These are phyloP conservation scores for Colletotrichum coccodes DNA, from an alignment of 2,329 filamentous ascomycete species.

Conservation along the genomic window DNA sequence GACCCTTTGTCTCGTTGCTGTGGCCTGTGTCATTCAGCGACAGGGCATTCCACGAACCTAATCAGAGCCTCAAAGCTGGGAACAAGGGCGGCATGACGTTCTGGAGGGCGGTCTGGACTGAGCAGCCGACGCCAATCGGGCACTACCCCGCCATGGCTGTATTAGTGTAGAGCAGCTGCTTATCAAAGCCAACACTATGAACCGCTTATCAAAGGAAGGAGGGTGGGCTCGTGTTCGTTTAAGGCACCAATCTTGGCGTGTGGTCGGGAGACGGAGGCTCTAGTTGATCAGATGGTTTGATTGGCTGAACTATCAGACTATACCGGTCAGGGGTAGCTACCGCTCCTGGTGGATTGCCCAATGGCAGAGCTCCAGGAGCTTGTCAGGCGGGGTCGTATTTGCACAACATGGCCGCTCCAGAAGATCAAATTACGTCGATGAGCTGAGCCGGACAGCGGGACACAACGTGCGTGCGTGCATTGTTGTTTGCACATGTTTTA, in stretches of 20 bases:
- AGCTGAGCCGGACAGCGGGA: background rate
- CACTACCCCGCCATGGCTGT: constrained; percentile 9
- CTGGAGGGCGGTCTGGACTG: background rate
- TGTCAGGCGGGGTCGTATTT: constrained; percentile 3
- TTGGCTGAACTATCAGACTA: constrained; percentile 1
- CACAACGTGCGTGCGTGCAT: background rate
- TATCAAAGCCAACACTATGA: background rate
- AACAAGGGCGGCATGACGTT: background rate
- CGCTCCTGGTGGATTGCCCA: constrained; percentile 12
- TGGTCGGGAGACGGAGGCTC: background rate
- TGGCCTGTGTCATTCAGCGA: constrained; percentile 18
- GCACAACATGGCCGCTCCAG: constrained; percentile 5
- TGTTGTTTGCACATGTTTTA: background rate
- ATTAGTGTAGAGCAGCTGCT: background rate
- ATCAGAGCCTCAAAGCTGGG: constrained; percentile 22
- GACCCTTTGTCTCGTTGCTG: background rate
- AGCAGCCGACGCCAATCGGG: constrained; percentile 2
- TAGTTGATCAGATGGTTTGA: background rate
- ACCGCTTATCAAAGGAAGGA: background rate
- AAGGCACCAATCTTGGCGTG: background rate
- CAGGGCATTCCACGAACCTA: constrained; percentile 28
- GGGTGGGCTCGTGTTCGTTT: constrained; percentile 24
- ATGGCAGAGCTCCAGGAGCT: constrained; percentile 1
- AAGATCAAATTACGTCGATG: background rate
- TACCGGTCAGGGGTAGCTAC: background rate